Evolutionary conservation across 371 early-diverging fungal genomes (phyloP), one percentile per base, ranked within the genome.

Genomic region (Mucor saturninus): DNA sequence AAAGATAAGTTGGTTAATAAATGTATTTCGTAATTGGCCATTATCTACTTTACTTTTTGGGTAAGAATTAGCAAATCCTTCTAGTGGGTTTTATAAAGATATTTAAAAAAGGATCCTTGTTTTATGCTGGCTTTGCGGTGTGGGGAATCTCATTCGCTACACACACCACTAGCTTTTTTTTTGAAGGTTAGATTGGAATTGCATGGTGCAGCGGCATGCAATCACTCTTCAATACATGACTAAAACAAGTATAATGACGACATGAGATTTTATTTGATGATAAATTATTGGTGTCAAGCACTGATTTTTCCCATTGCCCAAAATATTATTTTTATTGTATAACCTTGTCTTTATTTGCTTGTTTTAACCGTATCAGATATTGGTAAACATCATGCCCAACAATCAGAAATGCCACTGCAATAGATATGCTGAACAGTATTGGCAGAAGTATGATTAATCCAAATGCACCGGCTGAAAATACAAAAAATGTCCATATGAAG

Each of bases 71-170:
- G 35, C 4, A 11, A 52, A 31, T n/a, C 35, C 35, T 35, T 35
- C 35, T 35, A 52, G 21, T 7, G 30, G n/a, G 42, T 40, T 13
- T 14, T 29, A 35, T 35, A 53, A 37, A 32, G 31, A 31, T 14
- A 52, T 35, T n/a, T n/a, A 43, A 54, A 54, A 54, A 54, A 28
- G 55, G 39, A 39, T 39, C 55, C 55, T 54, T 54, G 55, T 54
- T 54, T 54, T 54, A 54, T 54, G 55, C 55, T 54, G 21, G 38
- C 38, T 54, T 39, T 39, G 43, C n/a, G 43, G 43, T 43, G 15
- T 4, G n/a, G 15, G 43, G 15, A 43, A 43, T 35, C 35, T 35
- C 0, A 14, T 43, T 5, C 15, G 14, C 43, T 43, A 43, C 15
- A n/a, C 15, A 43, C 43, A 43, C 43, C 14, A 43, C 43, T 1